These are phyloP conservation scores for Dunaliella primolecta DNA, from an alignment of 139 green algal genomes.

Conservation along the genomic window DNA sequence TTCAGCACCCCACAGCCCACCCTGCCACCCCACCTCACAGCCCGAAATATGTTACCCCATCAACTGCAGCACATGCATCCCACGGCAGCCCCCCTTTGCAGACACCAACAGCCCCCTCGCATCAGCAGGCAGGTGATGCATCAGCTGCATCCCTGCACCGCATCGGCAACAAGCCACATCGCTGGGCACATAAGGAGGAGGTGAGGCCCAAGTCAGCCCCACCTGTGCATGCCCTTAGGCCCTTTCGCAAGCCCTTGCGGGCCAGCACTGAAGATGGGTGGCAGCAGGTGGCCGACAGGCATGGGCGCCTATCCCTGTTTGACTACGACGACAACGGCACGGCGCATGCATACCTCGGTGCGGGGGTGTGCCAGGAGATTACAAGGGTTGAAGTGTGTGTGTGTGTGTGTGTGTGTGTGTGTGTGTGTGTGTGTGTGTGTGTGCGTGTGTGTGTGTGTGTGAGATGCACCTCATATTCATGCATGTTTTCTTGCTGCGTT, in stretches of 20 bases:
- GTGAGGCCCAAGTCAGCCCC: neutral
- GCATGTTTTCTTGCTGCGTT: no score
- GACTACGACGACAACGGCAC: neutral
- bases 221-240: neutral
- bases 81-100: no score
- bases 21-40: no score
- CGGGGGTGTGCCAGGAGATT: neutral
- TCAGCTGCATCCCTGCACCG: no score
- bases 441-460: neutral
- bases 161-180: neutral
- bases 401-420: neutral
- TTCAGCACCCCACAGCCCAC: no score
- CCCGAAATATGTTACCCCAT: no score
- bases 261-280: neutral
- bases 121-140: no score
- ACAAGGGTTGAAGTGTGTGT: neutral
- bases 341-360: slow-evolving; percentile 7
- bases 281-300: neutral
- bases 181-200: neutral
- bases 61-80: no score
- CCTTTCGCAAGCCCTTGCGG: neutral
- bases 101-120: no score
- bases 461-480: no score
- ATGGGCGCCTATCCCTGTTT: slow-evolving; percentile 9
- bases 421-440: neutral